A percentile compares a stretch with the other conserved stretches of the same genome.
These are phyloP conservation scores for Lachnum nothofagi DNA, from an alignment of 2,329 filamentous ascomycete genomes.

Conservation along the genomic window DNA sequence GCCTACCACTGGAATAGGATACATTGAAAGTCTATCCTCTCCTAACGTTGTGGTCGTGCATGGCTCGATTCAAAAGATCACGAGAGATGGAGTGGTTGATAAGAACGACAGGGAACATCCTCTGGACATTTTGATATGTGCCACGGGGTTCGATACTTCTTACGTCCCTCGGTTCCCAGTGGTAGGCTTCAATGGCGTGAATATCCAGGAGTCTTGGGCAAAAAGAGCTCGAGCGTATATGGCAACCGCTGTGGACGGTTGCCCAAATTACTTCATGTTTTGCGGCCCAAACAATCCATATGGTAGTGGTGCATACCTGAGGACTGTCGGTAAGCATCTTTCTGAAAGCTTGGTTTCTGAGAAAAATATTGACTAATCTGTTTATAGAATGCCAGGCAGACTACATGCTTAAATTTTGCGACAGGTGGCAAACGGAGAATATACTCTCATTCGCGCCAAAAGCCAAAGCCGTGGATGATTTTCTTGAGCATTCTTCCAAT, in stretches of 20 bases:
- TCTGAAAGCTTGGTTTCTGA: too few species aligned
- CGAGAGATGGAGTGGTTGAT: constrained; percentile 36
- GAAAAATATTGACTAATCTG: too few species aligned
- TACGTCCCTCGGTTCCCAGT: constrained; percentile 25
- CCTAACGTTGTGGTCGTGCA: constrained; percentile 45
- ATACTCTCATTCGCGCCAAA: constrained; percentile 42
- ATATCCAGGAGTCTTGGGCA: constrained; percentile 22
- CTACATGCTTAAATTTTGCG: constrained; percentile 46
- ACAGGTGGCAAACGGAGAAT: constrained; percentile 45
- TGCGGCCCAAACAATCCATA: constrained; percentile 40
- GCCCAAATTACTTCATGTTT: constrained; percentile 30
- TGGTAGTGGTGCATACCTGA: too few species aligned
- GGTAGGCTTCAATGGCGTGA: constrained; percentile 15
- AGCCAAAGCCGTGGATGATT: constrained; percentile 44
- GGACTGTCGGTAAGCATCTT: too few species aligned
- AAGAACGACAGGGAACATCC: constrained; percentile 36
- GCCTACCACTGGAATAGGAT: constrained; percentile 45
- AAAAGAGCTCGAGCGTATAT: constrained; percentile 21
- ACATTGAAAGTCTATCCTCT: constrained; percentile 45
- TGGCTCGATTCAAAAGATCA: constrained; percentile 39
- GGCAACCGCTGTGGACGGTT: constrained; percentile 13
- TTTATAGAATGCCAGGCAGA: constrained; percentile 45
- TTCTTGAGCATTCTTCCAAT: constrained; percentile 42
- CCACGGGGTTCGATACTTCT: constrained; percentile 46
- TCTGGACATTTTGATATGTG: constrained; percentile 47